Conservation (phyloP, 1,284 basidiomycete genomes). For the Puccinia triticina region DNA sequence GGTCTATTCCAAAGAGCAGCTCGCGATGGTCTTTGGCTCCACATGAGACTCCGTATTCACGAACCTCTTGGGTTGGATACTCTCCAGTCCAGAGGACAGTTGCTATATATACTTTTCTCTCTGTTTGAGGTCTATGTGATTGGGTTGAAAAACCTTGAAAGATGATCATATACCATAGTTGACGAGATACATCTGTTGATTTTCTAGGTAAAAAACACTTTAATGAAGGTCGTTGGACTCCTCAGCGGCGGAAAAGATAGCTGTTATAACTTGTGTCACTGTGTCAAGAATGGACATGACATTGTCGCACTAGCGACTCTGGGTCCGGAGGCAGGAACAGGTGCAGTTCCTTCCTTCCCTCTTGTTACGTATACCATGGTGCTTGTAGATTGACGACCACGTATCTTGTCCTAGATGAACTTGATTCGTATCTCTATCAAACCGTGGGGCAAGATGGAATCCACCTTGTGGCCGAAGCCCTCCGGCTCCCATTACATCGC, state of each 20-base stretch:
- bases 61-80: background rate
- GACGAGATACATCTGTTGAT: constrained; percentile 15
- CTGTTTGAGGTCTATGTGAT: constrained; percentile 40
- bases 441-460: constrained; percentile 96
- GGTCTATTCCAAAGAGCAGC: background rate
- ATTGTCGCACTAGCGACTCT: constrained; percentile 87
- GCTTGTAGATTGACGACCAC: background rate
- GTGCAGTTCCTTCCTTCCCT: constrained; percentile 62
- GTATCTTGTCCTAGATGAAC: constrained; percentile 73
- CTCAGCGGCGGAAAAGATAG: constrained; percentile 98
- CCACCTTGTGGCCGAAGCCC: constrained; percentile 78
- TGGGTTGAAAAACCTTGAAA: background rate
- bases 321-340: constrained; percentile 79
- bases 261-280: constrained; percentile 93
- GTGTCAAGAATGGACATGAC: constrained; percentile 80
- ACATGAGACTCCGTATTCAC: constrained; percentile 11
- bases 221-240: constrained; percentile 91
- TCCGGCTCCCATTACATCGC: constrained; percentile 84
- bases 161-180: constrained; percentile 33
- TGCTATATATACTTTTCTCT: constrained; percentile 21
- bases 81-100: background rate
- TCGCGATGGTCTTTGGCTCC: background rate
- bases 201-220: background rate
- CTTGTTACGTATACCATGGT: background rate
- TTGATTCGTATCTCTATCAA: constrained; percentile 98